Base-by-base conservation (phyloP, 2,329 filamentous ascomycete genomes). In the Pseudogymnoascus sp. region DNA sequence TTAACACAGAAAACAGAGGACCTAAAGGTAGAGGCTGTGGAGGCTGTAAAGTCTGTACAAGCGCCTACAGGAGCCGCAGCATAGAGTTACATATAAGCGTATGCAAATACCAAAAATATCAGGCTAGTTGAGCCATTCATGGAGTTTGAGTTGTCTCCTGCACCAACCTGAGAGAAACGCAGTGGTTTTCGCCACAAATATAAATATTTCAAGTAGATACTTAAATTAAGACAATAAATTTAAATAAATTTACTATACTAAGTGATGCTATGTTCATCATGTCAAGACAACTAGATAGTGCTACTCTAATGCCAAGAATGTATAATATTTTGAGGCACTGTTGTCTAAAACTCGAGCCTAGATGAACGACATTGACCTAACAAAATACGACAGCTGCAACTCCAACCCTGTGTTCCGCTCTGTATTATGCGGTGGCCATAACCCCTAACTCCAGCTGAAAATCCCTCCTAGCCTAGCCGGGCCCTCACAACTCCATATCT, bases 401-500 rank as follows among this genome's bases (percentile, higher is more conserved):
- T 56, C 50, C 50, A 33, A 33, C 10, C 28, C 28, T 10, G 5
- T 56, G 50, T 56, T 28, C 25, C 28, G 16, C 28, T 35, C 11
- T 7, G 11, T 16, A 56, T 56, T 10, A 56, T 14, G 50, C 50
- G 16, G 10, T 56, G 50, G 28, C 28, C 28, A 21, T 11, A 35
- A 33, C 28, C 28, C 50, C 28, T 21, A 56, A 56, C 50, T 56
- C 50, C 50, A 56, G 18, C 50, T 14, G n/a, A 56, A 56, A 18
- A 35, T 14, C 5, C 50, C 28, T 33, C n/a, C 50, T 33, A 35
- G 25, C 50, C 28, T 33, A 35, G n/a, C 44, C 44, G 14, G 47
- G 8, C 10, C n/a, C n/a, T 56, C 28, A 56, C 25, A 72, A 67
- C 72, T 87, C 84, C 83, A 85, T 84, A 2, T 78, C 75, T 11